Evolutionary conservation across 1,284 basidiomycete genomes (phyloP), one percentile per base, ranked within the genome.

Genomic region (Apiotrichum siamense): DNA sequence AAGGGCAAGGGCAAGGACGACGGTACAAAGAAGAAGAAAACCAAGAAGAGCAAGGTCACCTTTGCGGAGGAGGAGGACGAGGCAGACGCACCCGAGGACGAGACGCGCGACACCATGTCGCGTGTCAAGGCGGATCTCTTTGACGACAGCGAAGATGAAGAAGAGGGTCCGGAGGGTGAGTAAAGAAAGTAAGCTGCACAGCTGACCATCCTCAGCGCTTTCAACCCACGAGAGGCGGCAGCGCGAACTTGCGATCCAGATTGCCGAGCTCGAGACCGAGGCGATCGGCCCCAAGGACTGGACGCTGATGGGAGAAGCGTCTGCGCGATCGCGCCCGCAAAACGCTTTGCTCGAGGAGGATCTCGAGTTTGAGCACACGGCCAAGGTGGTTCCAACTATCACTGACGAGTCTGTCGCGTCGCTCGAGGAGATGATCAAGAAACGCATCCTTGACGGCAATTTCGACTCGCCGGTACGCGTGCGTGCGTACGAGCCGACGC

Each of bases 341-440:
- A 93, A 98, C 74, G 88, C 88, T 23, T 77, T 97, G 17, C 79
- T 99, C 13, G 89, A 91, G 70, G 88, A 97, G 70, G 89, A 97
- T 69, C 80, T 99, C 37, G 93, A 97, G 54, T 98, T 94, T 60
- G 96, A 98, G 61, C 86, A 78, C 33, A 82, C 86, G 13, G 83
- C 84, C 75, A 97, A 94, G 74, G 79, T 84, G 17, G 85, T 86
- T 0, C 96, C 94, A 11, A 80, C 90, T 43, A 82, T 96, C 52
- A 97, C 96, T 0, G 90, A 97, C 66, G 89, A 94, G 68, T 79
- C 78, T 39, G 88, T 94, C 7, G 80, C 83, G 49, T 79, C 79
- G 21, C 78, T 99, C 26, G 96, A 98, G 73, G 90, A 90, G 44
- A 79, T 85, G 52, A 98, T 99, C 75, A 97, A 93, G 74, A 80